Percentiles rank a stretch among this genome's conserved stretches.
Conservation (phyloP, 2,329 filamentous ascomycete species). For the Gremmenia infestans region DNA sequence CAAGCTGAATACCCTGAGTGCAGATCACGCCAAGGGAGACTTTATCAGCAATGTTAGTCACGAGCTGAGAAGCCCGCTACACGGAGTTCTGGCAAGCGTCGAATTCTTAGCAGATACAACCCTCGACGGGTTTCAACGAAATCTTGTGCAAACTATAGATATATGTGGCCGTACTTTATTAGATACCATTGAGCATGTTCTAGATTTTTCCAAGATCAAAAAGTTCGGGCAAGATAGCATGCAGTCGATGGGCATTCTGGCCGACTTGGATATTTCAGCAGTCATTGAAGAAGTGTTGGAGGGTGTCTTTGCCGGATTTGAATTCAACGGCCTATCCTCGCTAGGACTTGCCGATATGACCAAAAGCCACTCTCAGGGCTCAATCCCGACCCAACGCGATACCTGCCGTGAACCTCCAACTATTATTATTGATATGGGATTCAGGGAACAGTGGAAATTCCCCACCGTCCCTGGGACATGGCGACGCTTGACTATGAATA, state of each 20-base stretch:
- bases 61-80: constrained; percentile 50
- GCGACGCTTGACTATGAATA: constrained; percentile 49
- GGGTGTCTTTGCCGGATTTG: constrained; percentile 33
- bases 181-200: constrained; percentile 34
- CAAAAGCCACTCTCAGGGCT: constrained; percentile 4
- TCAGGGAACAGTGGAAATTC: constrained; percentile 32
- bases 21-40: constrained; percentile 46
- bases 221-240: constrained; percentile 15
- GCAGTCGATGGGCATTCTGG: constrained; percentile 21
- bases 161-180: constrained; percentile 33
- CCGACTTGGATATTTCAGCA: constrained; percentile 30
- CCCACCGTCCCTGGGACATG: constrained; percentile 24
- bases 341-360: constrained; percentile 24
- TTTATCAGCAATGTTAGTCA: constrained; percentile 55
- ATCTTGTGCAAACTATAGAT: constrained; percentile 31
- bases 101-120: constrained; percentile 44
- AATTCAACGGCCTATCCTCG: constrained; percentile 26
- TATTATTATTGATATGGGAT: constrained; percentile 40
- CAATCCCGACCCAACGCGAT: not conserved
- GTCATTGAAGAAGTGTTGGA: constrained; percentile 34
- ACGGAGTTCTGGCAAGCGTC: constrained; percentile 48
- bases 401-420: constrained; percentile 28
- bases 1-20: constrained; percentile 44
- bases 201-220: constrained; percentile 35
- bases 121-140: constrained; percentile 28